Percentiles rank a stretch among this genome's conserved stretches.
phyloP scores from a whole-genome alignment of 2,329 filamentous ascomycete species.

The Xylaria sp. region DNA sequence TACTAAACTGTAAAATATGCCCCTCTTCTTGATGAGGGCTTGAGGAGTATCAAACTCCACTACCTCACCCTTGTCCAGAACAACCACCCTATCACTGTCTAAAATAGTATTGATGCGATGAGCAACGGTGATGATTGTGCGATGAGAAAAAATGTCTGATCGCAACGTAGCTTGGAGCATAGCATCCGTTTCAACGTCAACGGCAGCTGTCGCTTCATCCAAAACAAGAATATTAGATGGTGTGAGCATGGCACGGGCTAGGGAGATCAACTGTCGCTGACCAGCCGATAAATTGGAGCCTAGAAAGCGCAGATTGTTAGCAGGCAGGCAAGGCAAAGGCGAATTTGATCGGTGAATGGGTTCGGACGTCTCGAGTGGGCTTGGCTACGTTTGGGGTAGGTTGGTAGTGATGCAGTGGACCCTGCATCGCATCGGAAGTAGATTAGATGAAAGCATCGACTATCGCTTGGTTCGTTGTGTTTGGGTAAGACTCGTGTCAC shows the following conservation, averaged over 20 bases:
- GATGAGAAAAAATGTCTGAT: slow-evolving; percentile 79
- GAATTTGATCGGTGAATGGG: background rate
- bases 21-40: slow-evolving; percentile 77
- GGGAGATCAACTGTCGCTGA: slow-evolving; percentile 91
- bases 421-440: slow-evolving; percentile 53
- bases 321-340: slow-evolving; percentile 19
- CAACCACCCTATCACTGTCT: slow-evolving; percentile 87
- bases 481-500: slow-evolving; percentile 33
- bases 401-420: slow-evolving; percentile 30
- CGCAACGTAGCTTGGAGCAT: slow-evolving; percentile 72
- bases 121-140: slow-evolving; percentile 97
- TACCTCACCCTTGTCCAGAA: slow-evolving; percentile 89
- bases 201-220: slow-evolving; percentile 90
- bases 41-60: slow-evolving; percentile 91
- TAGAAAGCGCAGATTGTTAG: slow-evolving; percentile 52
- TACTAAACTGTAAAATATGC: slow-evolving; percentile 89
- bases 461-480: slow-evolving; percentile 31
- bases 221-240: slow-evolving; percentile 97
- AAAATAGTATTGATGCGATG: slow-evolving; percentile 99
- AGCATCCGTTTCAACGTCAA: slow-evolving; percentile 75
- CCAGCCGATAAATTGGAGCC: slow-evolving; percentile 95
- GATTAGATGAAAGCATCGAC: slow-evolving; percentile 23
- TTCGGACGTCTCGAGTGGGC: background rate
- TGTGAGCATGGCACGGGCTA: slow-evolving; percentile 92
- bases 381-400: background rate